phyloP scores from a whole-genome alignment of 768 basidiomycete species.

The Amanita pseudoporphyria region DNA sequence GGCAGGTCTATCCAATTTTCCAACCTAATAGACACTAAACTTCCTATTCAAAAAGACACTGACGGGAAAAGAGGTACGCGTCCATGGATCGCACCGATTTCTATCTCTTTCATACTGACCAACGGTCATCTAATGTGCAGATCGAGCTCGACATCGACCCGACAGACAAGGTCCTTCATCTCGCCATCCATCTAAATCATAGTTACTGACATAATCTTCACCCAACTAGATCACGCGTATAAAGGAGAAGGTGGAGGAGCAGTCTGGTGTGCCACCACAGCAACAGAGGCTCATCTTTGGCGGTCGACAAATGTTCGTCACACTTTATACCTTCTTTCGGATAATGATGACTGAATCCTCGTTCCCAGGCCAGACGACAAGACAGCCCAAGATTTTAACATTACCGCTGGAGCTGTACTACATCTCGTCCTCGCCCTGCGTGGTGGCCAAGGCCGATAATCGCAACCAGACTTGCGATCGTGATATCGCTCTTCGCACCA shows the following conservation, averaged over 20 bases:
- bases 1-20: constrained; percentile 29
- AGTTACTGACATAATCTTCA: not conserved
- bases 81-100: constrained; percentile 8
- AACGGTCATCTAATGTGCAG: constrained; percentile 24
- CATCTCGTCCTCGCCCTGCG: constrained; percentile 94
- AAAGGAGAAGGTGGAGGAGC: constrained; percentile 98
- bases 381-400: constrained; percentile 75
- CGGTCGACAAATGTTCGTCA: constrained; percentile 84
- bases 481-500: not conserved
- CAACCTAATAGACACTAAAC: constrained; percentile 4
- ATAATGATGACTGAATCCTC: not conserved
- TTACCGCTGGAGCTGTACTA: constrained; percentile 77
- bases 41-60: constrained; percentile 51
- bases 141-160: constrained; percentile 94
- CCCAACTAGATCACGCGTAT: constrained; percentile 71
- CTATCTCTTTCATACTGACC: not conserved
- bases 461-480: not conserved
- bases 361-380: constrained; percentile 81
- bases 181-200: not conserved
- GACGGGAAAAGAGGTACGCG: constrained; percentile 88
- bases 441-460: constrained; percentile 74
- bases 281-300: constrained; percentile 92
- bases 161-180: constrained; percentile 65
- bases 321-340: not conserved
- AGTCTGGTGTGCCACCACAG: constrained; percentile 92